phyloP scores from a whole-genome alignment of 108 stramenopile genomes.

The Fistulifera pelliculosa region DNA sequence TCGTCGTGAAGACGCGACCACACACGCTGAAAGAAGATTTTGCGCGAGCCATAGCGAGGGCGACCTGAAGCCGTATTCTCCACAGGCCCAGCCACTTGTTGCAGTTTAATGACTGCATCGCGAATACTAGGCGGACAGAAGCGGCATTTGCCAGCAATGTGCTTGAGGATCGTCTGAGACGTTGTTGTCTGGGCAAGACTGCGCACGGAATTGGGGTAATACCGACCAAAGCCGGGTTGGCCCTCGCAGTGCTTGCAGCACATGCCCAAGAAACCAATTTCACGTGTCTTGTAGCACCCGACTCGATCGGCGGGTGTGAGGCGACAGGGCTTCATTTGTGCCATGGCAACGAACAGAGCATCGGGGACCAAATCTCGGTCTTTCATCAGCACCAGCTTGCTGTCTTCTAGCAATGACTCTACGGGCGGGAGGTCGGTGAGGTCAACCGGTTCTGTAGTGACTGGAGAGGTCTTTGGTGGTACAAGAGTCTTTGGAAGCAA shows the following conservation, averaged over 20 bases:
- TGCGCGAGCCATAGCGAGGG: slow-evolving; percentile 63
- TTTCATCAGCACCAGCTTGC: slow-evolving; percentile 35
- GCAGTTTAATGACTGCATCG: slow-evolving; percentile 33
- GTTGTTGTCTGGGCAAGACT: slow-evolving; percentile 76
- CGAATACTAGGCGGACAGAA: slow-evolving; percentile 42
- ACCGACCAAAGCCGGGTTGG: slow-evolving; percentile 59
- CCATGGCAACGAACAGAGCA: slow-evolving; percentile 61
- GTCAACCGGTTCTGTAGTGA: no score
- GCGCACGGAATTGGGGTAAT: slow-evolving; percentile 53
- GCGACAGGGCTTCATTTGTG: slow-evolving; percentile 51
- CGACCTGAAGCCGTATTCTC: slow-evolving; percentile 33
- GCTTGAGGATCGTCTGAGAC: slow-evolving; percentile 68
- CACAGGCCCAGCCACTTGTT: slow-evolving; percentile 27
- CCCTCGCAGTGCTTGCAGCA: slow-evolving; percentile 64
- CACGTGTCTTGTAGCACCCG: slow-evolving; percentile 57
- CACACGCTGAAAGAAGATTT: slow-evolving; percentile 65
- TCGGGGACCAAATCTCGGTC: slow-evolving; percentile 65
- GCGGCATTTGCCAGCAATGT: slow-evolving; percentile 52
- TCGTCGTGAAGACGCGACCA: slow-evolving; percentile 52
- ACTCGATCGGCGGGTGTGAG: slow-evolving; percentile 47
- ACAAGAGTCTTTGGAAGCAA: no score
- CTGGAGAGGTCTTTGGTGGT: no score
- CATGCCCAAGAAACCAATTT: slow-evolving; percentile 58
- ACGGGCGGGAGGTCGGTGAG: no score
- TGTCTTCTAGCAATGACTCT: slow-evolving; percentile 16